These are phyloP conservation scores for Aureobasidium mangrovei DNA, from an alignment of 2,329 filamentous ascomycete species.

Conservation along the genomic window DNA sequence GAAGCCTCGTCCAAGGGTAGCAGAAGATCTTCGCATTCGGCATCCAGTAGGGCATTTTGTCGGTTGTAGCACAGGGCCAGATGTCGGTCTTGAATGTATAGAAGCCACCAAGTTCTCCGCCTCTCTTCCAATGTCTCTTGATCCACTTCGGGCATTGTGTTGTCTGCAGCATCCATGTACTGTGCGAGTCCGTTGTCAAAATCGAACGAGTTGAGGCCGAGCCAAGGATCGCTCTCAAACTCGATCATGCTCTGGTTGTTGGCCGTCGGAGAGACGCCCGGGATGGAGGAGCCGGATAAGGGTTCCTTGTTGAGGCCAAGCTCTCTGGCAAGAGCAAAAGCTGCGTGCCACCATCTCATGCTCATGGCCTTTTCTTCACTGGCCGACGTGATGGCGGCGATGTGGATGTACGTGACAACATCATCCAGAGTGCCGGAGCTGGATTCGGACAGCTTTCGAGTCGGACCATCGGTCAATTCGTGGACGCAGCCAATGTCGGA, in stretches of 20 bases:
- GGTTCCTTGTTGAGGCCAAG: conserved; percentile 13
- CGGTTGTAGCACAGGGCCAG: conserved; percentile 12
- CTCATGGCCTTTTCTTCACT: conserved; percentile 14
- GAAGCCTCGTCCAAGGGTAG: conserved; percentile 11
- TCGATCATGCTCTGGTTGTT: conserved; percentile 14
- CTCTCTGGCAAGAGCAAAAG: conserved; percentile 11
- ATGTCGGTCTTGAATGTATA: conserved; percentile 13
- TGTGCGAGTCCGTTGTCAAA: conserved; percentile 13
- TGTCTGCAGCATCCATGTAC: conserved; percentile 11
- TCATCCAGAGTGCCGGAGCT: conserved; percentile 12
- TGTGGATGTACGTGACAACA: conserved; percentile 13
- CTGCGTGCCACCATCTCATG: conserved; percentile 14
- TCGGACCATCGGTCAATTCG: conserved; percentile 6
- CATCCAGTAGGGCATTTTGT: conserved; percentile 11
- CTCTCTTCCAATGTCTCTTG: conserved; percentile 11
- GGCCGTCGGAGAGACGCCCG: conserved; percentile 11
- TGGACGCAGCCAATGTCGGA: conserved; percentile 11
- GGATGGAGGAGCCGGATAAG: conserved; percentile 8
- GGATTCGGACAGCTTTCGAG: conserved; percentile 2
- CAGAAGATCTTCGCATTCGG: conserved; percentile 11
- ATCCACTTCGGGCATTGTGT: neutral
- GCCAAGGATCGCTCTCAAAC: conserved; percentile 13
- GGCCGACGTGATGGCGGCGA: conserved; percentile 12
- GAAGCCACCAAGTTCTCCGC: conserved; percentile 11
- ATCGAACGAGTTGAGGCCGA: conserved; percentile 11